Base-by-base conservation (phyloP, 176 grass and related monocot species). In the Pontederia crassipes region DNA sequence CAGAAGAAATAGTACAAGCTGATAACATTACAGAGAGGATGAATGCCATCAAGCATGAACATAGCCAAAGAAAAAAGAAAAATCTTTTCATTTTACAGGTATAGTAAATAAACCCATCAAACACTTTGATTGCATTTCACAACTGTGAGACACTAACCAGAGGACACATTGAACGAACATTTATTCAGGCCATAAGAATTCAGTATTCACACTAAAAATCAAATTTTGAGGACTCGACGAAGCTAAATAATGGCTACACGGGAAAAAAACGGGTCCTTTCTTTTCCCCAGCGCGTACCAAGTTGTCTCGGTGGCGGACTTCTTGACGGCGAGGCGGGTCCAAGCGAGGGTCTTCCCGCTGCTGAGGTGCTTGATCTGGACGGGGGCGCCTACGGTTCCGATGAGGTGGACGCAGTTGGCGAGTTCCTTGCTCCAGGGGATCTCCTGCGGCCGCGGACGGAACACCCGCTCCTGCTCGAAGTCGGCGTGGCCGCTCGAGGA, bases 391-490 rank as follows among this genome's bases (percentile, higher is more conserved):
- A 92, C 81, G 17, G 73, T 89, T 10, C 93, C 93, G 9, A 98
- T 98, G 2, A 98, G 67, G 29, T 71, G 79, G 27, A 89, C 81
- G 45, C 77, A 83, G 72, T 98, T 98, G 60, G 76, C 70, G 12
- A 92, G 65, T 0, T 88, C 93, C 84, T 51, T 88, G 77, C 75
- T 88, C 93, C 93, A 92, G 4, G 76, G 60, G 12, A 92, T 77
- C 76, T 83, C 87, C 11, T 77, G 67, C 6, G 93, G 87, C 56
- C 76, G 70, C 18, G 76, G 74, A 45, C 73, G 77, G 53, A 57
- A 55, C 35, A 17, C 61, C 9, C 24, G 51, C 32, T 77, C 53
- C 52, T 70, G 58, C 48, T 73, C 48, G 40, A 56, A 68, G 28
- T 57, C 32, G 28, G 53, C 59, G n/a, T 67, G 13, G 72, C 32